Evolutionary conservation across 257 asterid species (phyloP), one percentile per base, ranked within the genome.

Genomic region (Thymus mandschuricus): DNA sequence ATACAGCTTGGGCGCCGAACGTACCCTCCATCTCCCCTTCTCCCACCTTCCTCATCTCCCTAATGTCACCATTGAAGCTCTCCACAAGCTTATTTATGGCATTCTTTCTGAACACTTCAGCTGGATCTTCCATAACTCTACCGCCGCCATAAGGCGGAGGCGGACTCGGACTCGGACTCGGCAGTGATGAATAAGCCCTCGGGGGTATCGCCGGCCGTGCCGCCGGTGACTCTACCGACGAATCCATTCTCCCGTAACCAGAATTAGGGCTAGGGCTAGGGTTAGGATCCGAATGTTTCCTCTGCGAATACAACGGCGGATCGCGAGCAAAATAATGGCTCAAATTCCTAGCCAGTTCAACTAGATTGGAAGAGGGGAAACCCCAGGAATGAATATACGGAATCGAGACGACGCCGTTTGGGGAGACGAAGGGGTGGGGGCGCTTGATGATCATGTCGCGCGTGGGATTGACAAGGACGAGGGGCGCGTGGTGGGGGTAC

Each of bases 11-110:
- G 0, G 86, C 86, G 8, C 69, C 67, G 55, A 91, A 83, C 52
- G 86, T 34, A n/a, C 94, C 97, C 10, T 93, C 98, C 92, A 93
- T 81, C 38, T 91, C 96, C 2, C 72, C 86, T 74, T 91, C 96
- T 77, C 86, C 79, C 1, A 76, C 62, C 78, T 83, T 81, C 83
- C 88, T 86, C 79, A 88, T 72, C 75, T 84, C 93, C 75, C 74
- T 60, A 8, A 91, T 84, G 76, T 89, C 97, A 7, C 81, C 77
- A 75, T 75, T 80, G 34, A 86, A 75, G 49, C 64, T 76, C 76
- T 75, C 96, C 78, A 91, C 91, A 30, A 93, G 89, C 75, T 72
- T 83, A 72, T 78, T 82, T 13, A 82, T 75, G 2, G 93, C 87
- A 10, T 78, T 87, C 66, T 78, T 82, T 88, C 71, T 90, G 60